Conservation (phyloP, 2,329 filamentous ascomycete genomes). For the Rutstroemia sp. region DNA sequence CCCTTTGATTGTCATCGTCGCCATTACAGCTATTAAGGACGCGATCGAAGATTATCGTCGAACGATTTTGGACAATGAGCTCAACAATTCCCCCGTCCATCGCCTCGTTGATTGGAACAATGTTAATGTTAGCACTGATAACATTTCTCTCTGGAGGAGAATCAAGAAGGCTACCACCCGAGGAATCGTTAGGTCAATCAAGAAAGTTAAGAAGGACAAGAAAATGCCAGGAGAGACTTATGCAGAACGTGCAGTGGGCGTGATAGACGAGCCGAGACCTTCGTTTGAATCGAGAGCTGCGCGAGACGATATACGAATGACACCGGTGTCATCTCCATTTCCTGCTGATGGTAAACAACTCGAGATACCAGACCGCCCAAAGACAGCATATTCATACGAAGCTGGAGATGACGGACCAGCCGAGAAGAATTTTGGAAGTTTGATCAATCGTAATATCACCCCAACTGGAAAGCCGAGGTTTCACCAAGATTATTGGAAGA, state of each 20-base stretch:
- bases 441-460: constrained; percentile 66
- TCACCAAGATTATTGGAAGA: constrained; percentile 93
- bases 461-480: constrained; percentile 70
- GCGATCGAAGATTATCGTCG: constrained; percentile 91
- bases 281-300: constrained; percentile 57
- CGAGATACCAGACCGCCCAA: constrained; percentile 28
- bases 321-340: constrained; percentile 77
- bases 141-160: constrained; percentile 75
- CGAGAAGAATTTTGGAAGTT: constrained; percentile 50
- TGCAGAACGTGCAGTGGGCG: constrained; percentile 19
- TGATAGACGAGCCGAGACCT: constrained; percentile 18
- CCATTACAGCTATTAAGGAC: constrained; percentile 86
- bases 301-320: constrained; percentile 84
- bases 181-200: constrained; percentile 31
- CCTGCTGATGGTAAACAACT: constrained; percentile 36
- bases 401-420: constrained; percentile 27
- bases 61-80: constrained; percentile 81
- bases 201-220: constrained; percentile 42
- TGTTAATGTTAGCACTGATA: constrained; percentile 84
- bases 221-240: constrained; percentile 30
- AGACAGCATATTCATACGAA: constrained; percentile 33
- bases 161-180: constrained; percentile 76
- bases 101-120: constrained; percentile 84
- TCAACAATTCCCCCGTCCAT: constrained; percentile 95
- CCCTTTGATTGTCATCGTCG: constrained; percentile 86